Evolutionary conservation across 2,329 filamentous ascomycete species (phyloP).

Genomic region (Paraconiothyrium sp.): DNA sequence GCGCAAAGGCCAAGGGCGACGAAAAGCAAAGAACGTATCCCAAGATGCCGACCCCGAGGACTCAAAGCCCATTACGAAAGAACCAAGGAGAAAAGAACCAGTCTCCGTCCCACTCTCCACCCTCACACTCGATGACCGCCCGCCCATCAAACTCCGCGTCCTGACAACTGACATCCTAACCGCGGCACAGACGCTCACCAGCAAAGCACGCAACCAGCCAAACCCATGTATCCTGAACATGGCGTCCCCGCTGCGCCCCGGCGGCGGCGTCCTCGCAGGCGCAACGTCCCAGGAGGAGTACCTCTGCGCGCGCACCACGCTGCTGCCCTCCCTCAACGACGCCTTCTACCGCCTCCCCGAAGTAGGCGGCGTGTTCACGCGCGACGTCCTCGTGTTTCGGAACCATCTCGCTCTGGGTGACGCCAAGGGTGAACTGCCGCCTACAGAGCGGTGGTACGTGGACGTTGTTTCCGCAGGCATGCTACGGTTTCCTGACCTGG

Average conservation of each 20-base stretch:
- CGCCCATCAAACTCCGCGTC: conserved; percentile 54
- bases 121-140: conserved; percentile 10
- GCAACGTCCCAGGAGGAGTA: conserved; percentile 70
- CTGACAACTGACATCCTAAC: conserved; percentile 63
- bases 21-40: conserved; percentile 33
- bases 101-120: conserved; percentile 20
- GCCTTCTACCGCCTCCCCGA: conserved; percentile 69
- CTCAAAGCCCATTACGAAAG: conserved; percentile 16
- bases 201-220: conserved; percentile 29
- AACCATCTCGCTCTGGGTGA: conserved; percentile 38
- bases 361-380: conserved; percentile 64
- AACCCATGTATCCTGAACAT: conserved; percentile 69
- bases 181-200: conserved; percentile 56
- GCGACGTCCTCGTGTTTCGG: conserved; percentile 69
- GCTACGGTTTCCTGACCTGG: conserved; percentile 65
- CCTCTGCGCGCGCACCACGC: conserved; percentile 68
- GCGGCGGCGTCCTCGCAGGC: conserved; percentile 69
- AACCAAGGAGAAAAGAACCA: conserved; percentile 22
- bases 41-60: conserved; percentile 11
- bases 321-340: conserved; percentile 67
- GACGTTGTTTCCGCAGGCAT: conserved; percentile 68
- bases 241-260: conserved; percentile 69
- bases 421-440: conserved; percentile 51
- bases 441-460: conserved; percentile 65
- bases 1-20: conserved; percentile 45